Evolutionary conservation across 257 asterid genomes (phyloP), one percentile per base, ranked within the genome.

Genomic region (Gentiana straminea): DNA sequence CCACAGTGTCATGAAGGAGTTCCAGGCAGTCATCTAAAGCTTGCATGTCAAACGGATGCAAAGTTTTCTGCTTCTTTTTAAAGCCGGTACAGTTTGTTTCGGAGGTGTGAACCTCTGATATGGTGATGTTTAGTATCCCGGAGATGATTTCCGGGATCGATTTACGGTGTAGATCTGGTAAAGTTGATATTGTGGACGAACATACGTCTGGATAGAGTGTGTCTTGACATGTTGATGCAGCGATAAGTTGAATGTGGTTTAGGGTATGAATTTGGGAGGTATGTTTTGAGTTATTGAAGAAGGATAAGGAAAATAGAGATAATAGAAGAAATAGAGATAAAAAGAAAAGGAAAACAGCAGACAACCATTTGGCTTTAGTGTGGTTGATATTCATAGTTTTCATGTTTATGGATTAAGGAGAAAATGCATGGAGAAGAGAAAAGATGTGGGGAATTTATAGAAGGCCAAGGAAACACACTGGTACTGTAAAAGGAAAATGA

Each of bases 1-100:
- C 67, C 8, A 70, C 66, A 1, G 99, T 85, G 52, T 60, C 75
- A 52, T 82, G 58, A 43, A 92, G 75, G 2, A 92, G 84, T 65
- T 85, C 91, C 6, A 85, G 64, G 36, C 95, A 92, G 70, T 92
- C 99, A 53, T 80, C 89, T 39, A 92, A 74, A 0, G 99, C 99
- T 4, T 70, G 80, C 5, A 70, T 55, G 52, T 85, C 99, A 2
- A 80, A 64, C 2, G 81, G 79, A 8, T 69, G 83, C 11, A 83
- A 75, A 13, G 69, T 67, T 15, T 57, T 62, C 38, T 80, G 70
- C 64, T 77, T 79, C 39, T 78, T 75, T 15, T 86, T 85, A 61
- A 92, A 63, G 62, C 76, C 62, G 63, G 69, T 72, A 69, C 88
- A 75, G 66, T 84, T 88, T 46, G 67, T 8, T 4, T 80, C 70